Evolutionary conservation across 305 asterid species (phyloP), one percentile per base, ranked within the genome.

Genomic region (Fraxinus albicans): DNA sequence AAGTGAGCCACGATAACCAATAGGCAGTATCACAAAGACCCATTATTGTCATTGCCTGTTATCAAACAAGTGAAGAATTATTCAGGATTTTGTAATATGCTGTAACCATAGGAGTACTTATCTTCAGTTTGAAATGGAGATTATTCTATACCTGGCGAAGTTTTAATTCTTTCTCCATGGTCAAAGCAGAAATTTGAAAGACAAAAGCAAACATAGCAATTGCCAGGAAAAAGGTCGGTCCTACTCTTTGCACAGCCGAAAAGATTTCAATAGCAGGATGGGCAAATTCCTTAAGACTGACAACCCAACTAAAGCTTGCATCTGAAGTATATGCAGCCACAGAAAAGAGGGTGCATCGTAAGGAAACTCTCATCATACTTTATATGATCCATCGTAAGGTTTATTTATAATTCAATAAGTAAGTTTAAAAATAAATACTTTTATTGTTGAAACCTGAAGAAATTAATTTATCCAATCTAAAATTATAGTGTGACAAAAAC

Each of bases 151-250:
- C 98, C 95, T 95, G 98, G 42, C 97, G 97, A 85, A 95, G 98
- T 85, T 92, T 95, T 78, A 95, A 93, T 88, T 95, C 99, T 88
- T 95, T 95, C 88, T 95, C 99, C 15, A 91, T 85, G 72, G 92
- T 80, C 90, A 95, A 89, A 85, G 93, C 80, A 82, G 94, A 91
- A 75, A 93, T 90, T 89, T 95, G 98, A 85, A 95, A 92, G 75
- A 94, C 97, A 88, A 95, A 95, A 76, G 96, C 91, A 89, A 94
- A 95, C 98, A 95, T 95, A 60, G 97, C 96, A 88, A 91, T 90
- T 78, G 98, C 96, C 80, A 95, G 89, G 92, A 95, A 92, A 86
- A 93, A 95, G 84, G 94, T 91, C 3, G 98, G 98, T 44, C 98
- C 98, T 17, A 91, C 90, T 2, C 74, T 78, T 86, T 83, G 90